Conservation (phyloP, 2,329 filamentous ascomycete genomes). For the Xylaria sp. region DNA sequence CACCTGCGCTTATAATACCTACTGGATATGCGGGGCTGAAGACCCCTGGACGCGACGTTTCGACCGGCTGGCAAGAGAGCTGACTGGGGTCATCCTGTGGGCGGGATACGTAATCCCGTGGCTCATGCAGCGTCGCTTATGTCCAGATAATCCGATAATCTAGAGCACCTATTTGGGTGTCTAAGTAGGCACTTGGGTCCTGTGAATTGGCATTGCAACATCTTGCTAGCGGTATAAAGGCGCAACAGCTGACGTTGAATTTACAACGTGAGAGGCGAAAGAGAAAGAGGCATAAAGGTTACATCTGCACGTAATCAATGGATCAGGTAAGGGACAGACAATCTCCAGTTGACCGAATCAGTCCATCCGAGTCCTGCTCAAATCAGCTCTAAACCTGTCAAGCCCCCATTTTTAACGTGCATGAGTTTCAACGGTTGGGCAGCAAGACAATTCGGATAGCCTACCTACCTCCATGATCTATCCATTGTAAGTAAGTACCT, state of each 20-base stretch:
- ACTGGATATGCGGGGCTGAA: constrained; percentile 24
- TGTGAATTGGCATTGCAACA: neutral
- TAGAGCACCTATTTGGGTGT: neutral
- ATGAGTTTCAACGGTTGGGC: constrained; percentile 14
- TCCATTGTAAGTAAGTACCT: neutral
- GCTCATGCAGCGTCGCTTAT: neutral
- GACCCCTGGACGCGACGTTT: constrained; percentile 24
- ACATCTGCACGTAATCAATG: constrained; percentile 3
- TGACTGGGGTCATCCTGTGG: constrained; percentile 1
- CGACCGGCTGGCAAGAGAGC: constrained; percentile 20
- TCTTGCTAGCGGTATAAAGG: neutral
- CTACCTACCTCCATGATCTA: constrained; percentile 2
- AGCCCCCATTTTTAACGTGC: constrained; percentile 12
- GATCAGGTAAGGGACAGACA: constrained; percentile 10
- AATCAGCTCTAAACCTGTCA: constrained; percentile 10
- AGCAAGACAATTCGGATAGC: constrained; percentile 18
- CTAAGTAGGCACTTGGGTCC: neutral
- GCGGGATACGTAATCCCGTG: constrained; percentile 12
- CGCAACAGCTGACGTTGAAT: neutral
- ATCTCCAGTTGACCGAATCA: constrained; percentile 17
- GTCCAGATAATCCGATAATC: neutral
- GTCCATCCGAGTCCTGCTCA: constrained; percentile 10
- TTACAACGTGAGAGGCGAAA: neutral
- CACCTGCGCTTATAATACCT: constrained; percentile 15
- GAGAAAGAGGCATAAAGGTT: neutral